Conservation (phyloP, 768 basidiomycete genomes). For the Kwoniella dendrophila region DNA sequence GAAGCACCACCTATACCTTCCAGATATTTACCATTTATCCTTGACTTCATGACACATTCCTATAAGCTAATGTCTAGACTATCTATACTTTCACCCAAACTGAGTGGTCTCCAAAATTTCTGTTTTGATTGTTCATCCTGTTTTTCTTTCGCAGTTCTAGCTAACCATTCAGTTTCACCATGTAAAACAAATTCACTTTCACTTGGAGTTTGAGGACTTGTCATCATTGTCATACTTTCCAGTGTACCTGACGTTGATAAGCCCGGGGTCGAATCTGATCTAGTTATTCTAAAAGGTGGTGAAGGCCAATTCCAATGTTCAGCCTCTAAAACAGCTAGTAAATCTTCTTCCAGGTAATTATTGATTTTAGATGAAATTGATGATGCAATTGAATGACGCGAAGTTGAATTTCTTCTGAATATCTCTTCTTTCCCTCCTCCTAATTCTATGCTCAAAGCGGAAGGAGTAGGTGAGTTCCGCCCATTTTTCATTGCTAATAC, state of each 20-base stretch:
- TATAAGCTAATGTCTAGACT: conserved; percentile 14
- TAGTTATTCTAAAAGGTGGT: conserved; percentile 13
- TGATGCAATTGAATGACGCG: conserved; percentile 12
- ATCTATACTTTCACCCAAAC: neutral
- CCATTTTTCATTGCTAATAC: neutral
- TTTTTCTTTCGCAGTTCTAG: neutral
- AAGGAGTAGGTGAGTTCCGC: neutral
- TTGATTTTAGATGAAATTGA: neutral
- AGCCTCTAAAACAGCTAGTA: conserved; percentile 9
- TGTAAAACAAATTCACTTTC: conserved; percentile 16
- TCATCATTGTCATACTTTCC: conserved; percentile 8
- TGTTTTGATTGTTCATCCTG: neutral
- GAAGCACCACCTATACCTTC: too few relatives aligned
- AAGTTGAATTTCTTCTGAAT: neutral
- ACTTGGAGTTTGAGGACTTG: conserved; percentile 13
- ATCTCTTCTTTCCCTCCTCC: neutral
- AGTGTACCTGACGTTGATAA: conserved; percentile 15
- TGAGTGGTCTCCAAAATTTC: neutral
- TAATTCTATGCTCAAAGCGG: neutral
- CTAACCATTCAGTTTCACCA: conserved; percentile 14
- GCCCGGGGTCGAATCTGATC: conserved; percentile 6
- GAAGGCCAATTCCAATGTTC: conserved; percentile 18
- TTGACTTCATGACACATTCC: too few relatives aligned
- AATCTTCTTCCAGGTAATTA: conserved; percentile 5
- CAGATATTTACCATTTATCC: too few relatives aligned